Percentiles rank a stretch among this genome's conserved stretches.
These are phyloP conservation scores for Cladochytrium tenue DNA, from an alignment of 371 early-diverging fungal species.

Conservation along the genomic window DNA sequence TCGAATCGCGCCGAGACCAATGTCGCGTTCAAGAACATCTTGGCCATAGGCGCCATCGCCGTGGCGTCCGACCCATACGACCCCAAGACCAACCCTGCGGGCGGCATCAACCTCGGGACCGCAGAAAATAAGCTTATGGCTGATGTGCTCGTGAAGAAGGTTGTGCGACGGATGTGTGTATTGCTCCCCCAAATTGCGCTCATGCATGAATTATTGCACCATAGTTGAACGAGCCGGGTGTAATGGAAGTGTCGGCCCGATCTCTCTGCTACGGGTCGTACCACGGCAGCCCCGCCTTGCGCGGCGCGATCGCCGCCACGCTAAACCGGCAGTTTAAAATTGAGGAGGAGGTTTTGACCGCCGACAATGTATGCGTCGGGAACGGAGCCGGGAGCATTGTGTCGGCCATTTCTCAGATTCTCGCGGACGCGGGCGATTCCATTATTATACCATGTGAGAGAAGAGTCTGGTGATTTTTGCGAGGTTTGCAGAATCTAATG, in stretches of 20 bases:
- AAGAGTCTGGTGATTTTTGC: no score
- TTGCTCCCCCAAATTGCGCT: conserved; percentile 57
- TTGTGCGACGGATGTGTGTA: conserved; percentile 25
- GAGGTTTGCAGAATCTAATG: no score
- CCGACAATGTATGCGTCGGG: conserved; percentile 57
- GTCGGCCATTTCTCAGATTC: conserved; percentile 57
- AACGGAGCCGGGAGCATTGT: conserved; percentile 74
- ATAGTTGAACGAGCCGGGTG: not conserved
- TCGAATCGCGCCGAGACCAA: not conserved
- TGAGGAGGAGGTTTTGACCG: conserved; percentile 28
- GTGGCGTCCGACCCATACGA: conserved; percentile 47
- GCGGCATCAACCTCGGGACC: conserved; percentile 71
- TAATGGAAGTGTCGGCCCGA: not conserved
- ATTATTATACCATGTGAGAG: conserved; percentile 57
- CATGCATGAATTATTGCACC: conserved; percentile 33
- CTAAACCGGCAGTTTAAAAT: conserved; percentile 3
- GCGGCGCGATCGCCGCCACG: conserved; percentile 35
- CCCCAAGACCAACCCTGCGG: conserved; percentile 50
- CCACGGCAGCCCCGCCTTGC: conserved; percentile 56
- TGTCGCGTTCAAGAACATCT: not conserved
- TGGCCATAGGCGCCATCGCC: conserved; percentile 11
- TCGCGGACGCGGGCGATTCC: conserved; percentile 73
- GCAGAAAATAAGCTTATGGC: conserved; percentile 71
- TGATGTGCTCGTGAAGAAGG: conserved; percentile 11
- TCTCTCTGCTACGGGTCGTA: conserved; percentile 25